phyloP scores from a whole-genome alignment of 2,329 filamentous ascomycete genomes.

The Stemphylium lycopersici region DNA sequence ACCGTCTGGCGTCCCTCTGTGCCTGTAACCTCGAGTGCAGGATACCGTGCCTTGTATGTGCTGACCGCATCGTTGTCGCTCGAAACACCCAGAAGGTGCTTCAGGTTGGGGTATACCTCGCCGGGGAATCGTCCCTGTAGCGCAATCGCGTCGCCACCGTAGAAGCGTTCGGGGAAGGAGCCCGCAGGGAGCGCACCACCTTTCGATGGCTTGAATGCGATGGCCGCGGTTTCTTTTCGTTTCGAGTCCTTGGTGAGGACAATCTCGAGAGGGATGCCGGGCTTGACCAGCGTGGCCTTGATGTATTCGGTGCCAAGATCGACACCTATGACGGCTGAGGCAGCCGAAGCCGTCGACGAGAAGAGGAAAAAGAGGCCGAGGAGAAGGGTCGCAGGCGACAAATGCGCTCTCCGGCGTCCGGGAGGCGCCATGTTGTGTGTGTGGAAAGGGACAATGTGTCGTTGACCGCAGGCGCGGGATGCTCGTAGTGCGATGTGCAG shows the following conservation, averaged over 20 bases:
- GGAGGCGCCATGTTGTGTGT: conserved; percentile 54
- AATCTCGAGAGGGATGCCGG: conserved; percentile 95
- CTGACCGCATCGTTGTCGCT: conserved; percentile 63
- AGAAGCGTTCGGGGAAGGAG: conserved; percentile 82
- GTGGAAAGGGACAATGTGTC: conserved; percentile 13
- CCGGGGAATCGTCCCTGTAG: conserved; percentile 85
- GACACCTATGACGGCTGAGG: conserved; percentile 83
- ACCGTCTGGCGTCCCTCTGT: conserved; percentile 67
- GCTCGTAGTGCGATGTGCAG: conserved; percentile 32
- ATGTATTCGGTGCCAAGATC: conserved; percentile 97
- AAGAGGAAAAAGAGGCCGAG: conserved; percentile 62
- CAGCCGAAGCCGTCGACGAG: conserved; percentile 63
- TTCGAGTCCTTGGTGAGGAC: conserved; percentile 97
- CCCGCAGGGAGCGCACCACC: conserved; percentile 62
- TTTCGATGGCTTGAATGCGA: conserved; percentile 89
- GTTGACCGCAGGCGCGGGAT: conserved; percentile 6
- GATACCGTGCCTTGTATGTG: conserved; percentile 77
- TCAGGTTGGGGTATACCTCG: conserved; percentile 94
- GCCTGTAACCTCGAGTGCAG: conserved; percentile 72
- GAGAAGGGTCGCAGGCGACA: conserved; percentile 55
- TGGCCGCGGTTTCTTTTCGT: conserved; percentile 88
- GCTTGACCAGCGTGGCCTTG: conserved; percentile 94
- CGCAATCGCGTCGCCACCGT: conserved; percentile 89
- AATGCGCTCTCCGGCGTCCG: conserved; percentile 50
- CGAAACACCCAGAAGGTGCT: conserved; percentile 81